Base-by-base conservation (phyloP, 1,284 basidiomycete genomes). In the Pholiota adiposa region DNA sequence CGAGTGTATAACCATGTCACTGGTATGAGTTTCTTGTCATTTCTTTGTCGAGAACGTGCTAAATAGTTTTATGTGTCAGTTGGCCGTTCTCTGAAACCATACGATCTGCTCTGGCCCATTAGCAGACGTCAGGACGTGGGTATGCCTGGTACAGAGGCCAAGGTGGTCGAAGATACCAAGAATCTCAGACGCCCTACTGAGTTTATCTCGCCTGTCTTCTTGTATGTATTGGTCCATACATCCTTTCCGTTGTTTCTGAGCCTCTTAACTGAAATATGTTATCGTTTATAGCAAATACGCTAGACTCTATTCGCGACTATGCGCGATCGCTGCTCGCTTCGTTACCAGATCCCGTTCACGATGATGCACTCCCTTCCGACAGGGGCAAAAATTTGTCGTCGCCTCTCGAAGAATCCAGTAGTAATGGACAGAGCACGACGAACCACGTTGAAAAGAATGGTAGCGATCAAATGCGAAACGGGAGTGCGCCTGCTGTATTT, bases 1-100 rank as follows among this genome's bases (percentile, higher is more conserved):
- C 80, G 94, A 38, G 77, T 97, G 14, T 96, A 96, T 73, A 96
- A 94, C 66, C 81, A 94, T 65, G 90, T 96, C 57, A 76, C 83
- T 49, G 85, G 92, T 93, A 66, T 54, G 87, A 68, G n/a, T 14
- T 49, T n/a, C 18, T 53, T 44, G n/a, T 49, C 33, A 58, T 62
- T 46, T 31, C 21, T 44, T 11, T 61, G 25, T 55, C 29, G 33
- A 41, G 4, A 27, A 19, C 55, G 14, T 16, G 59, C 9, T 25
- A 27, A 44, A n/a, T 6, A n/a, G 23, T 11, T 36, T 33, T 19
- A n/a, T 27, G 41, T 36, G 12, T 11, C 65, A 89, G 89, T 90
- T 14, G 82, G 81, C 9, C 76, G 77, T 48, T 70, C 78, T 7
- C 78, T 80, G 2, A 70, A 75, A 53, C 83, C 86, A 0, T 92